phyloP scores from a whole-genome alignment of 805 yeast genomes.

The Kazachstania africana region DNA sequence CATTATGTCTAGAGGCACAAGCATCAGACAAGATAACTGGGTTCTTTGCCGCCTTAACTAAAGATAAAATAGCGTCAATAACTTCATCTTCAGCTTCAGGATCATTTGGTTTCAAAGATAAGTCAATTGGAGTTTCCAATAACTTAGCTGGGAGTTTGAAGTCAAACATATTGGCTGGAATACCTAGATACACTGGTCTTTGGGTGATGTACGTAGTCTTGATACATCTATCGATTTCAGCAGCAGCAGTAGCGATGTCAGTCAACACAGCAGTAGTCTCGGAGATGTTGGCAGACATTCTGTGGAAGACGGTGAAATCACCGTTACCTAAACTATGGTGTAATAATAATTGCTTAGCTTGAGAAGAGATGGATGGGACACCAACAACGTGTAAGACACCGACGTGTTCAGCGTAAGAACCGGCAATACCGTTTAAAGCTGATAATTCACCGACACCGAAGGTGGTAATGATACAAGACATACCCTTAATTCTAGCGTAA shows the following conservation, averaged over 20 bases:
- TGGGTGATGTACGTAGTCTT: constrained; percentile 55
- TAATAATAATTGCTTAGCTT: constrained; percentile 53
- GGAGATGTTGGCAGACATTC: constrained; percentile 63
- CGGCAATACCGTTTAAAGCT: constrained; percentile 75
- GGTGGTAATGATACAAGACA: constrained; percentile 63
- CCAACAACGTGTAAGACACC: constrained; percentile 76
- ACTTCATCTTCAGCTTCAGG: constrained; percentile 50
- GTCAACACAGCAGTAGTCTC: constrained; percentile 50
- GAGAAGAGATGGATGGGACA: constrained; percentile 64
- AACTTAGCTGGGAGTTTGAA: constrained; percentile 40
- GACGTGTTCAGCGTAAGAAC: constrained; percentile 78
- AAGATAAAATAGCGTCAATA: constrained; percentile 34
- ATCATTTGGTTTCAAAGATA: constrained; percentile 43
- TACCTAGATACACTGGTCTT: constrained; percentile 68
- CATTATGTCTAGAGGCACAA: constrained; percentile 67
- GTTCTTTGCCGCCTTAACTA: constrained; percentile 45
- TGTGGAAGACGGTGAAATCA: constrained; percentile 61
- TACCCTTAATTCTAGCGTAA: constrained; percentile 65
- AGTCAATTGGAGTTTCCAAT: constrained; percentile 52
- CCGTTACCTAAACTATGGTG: constrained; percentile 78
- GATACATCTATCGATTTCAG: constrained; percentile 58
- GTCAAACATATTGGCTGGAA: constrained; percentile 71
- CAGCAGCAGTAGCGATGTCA: constrained; percentile 51
- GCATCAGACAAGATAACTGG: constrained; percentile 76
- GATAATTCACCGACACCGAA: constrained; percentile 83